Percentiles rank a stretch among this genome's conserved stretches.
Conservation (phyloP, 495 filamentous ascomycete species). For the Podospora fimiseda region DNA sequence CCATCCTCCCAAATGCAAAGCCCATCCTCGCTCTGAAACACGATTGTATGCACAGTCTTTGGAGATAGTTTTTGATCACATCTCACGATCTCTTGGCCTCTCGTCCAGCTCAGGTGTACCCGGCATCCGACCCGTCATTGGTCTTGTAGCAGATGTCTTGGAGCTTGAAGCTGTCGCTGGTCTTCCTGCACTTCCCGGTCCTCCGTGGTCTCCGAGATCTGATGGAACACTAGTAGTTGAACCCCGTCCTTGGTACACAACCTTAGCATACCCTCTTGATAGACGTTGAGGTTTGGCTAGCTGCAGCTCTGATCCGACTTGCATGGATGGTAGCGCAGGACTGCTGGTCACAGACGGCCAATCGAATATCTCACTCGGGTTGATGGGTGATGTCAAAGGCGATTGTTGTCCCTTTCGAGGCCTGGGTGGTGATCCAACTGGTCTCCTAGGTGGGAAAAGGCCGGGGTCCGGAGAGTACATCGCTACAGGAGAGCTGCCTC, state of each 20-base stretch:
- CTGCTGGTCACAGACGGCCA: not conserved
- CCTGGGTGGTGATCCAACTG: not conserved
- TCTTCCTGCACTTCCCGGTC: not conserved
- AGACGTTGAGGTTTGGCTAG: not conserved
- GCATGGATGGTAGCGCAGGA: not conserved
- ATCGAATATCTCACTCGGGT: not conserved
- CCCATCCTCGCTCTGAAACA: too few relatives aligned
- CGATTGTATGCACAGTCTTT: too few relatives aligned
- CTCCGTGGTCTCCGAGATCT: not conserved
- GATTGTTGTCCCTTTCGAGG: not conserved
- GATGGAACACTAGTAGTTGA: not conserved
- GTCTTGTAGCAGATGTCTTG: not conserved
- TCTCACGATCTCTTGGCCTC: not conserved
- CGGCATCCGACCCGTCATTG: not conserved
- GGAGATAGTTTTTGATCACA: too few relatives aligned
- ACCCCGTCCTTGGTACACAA: not conserved
- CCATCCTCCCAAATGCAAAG: too few relatives aligned
- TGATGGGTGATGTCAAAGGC: not conserved
- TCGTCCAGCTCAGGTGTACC: not conserved
- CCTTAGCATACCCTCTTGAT: not conserved
- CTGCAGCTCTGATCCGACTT: not conserved
- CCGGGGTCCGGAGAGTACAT: not conserved
- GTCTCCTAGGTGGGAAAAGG: not conserved
- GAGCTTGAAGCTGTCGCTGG: not conserved
- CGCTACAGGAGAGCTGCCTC: not conserved